Percentiles rank a stretch among this genome's conserved stretches.
Conservation (phyloP, 73 alveolate genomes). For the Durusdinium trenchii region DNA sequence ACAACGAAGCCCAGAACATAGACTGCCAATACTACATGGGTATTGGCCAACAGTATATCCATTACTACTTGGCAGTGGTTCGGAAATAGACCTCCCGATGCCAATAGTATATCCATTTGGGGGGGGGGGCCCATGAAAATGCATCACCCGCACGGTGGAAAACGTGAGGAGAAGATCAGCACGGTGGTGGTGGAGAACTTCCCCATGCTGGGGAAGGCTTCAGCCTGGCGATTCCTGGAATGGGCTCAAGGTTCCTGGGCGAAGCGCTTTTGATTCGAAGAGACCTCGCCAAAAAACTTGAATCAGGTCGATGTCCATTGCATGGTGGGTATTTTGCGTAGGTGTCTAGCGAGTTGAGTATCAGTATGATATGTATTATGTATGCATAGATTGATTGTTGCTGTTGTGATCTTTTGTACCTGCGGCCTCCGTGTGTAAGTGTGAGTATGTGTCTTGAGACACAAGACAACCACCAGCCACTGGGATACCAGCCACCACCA, state of each 20-base stretch:
- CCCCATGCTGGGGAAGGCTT: slow-evolving; percentile 80
- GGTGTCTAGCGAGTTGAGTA: no score
- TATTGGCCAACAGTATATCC: not conserved
- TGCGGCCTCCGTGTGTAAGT: no score
- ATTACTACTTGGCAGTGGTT: not conserved
- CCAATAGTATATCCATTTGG: not conserved
- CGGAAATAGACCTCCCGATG: not conserved
- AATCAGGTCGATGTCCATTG: no score
- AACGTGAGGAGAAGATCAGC: slow-evolving; percentile 77
- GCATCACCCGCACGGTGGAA: no score
- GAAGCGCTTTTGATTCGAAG: not conserved
- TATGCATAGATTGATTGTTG: no score
- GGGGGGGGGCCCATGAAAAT: no score
- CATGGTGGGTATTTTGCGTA: no score
- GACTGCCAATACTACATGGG: not conserved
- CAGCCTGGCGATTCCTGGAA: slow-evolving; percentile 87
- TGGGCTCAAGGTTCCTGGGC: slow-evolving; percentile 50
- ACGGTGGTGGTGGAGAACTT: slow-evolving; percentile 90
- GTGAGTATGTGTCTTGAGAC: no score
- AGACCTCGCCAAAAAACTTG: not conserved
- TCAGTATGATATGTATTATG: no score
- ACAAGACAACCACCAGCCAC: no score
- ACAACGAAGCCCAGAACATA: not conserved
- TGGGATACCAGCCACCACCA: no score
- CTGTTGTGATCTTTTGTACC: no score